Base-by-base conservation (phyloP, 306 rosid genomes). In the Benincasa hispida region DNA sequence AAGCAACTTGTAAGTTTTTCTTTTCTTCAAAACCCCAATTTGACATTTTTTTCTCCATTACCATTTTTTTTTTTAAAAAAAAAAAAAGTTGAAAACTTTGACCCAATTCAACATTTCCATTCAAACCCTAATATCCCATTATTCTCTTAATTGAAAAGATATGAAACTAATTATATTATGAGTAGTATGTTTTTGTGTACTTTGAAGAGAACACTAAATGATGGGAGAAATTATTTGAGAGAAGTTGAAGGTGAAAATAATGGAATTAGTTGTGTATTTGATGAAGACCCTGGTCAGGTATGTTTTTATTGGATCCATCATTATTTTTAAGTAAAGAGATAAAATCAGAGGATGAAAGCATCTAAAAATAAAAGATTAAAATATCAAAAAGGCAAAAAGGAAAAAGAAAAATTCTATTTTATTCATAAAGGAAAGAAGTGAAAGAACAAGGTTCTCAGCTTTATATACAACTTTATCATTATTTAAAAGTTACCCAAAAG, bases 271-370 rank as follows among this genome's bases (percentile, higher is more conserved):
- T 68, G 80, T 75, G 81, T 77, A 41, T 84, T 86, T 60, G 74
- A 80, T 72, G 76, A 84, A 82, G 86, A 84, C 80, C 79, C 77
- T 78, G 82, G 84, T 82, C 80, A 82, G 82, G 88, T 76, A 81
- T 58, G 85, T 84, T 86, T 45, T 86, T 86, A 83, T 83, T 83
- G 89, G 87, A 83, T 86, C 89, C 83, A 81, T 55, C 83, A 78
- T 47, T 13, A 6, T 42, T 62, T 10, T 22, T 68, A 63, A 63
- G 14, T 34, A 18, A 63, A 63, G 24, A 34, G 28, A 39, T 18
- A 39, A 6, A 18, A 19, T 18, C 50, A 72, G 50, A 42, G 11
- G 2, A 32, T 45, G 83, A 79, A 65, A 81, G 85, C 82, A 81
- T 77, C 77, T 77, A 50, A 30, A 28, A 37, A 17, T 37, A 50